Conservation (phyloP, 352 stramenopile genomes). For the Globisporangium cylindrosporum region DNA sequence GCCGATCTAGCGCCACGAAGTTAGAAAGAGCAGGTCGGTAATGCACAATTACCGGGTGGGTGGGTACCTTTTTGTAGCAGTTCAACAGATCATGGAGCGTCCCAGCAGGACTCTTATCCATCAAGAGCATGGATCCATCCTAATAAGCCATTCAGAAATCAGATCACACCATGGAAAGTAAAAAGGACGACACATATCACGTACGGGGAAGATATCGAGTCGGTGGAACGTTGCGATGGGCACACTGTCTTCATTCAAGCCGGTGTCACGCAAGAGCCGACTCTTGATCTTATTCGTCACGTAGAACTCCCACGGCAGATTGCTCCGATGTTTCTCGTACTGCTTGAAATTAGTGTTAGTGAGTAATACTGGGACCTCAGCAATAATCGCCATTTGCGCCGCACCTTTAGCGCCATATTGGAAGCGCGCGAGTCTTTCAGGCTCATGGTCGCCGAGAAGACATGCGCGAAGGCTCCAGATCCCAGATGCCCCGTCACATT, state of each 20-base stretch:
- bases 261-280: conserved; percentile 25
- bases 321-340: conserved; percentile 67
- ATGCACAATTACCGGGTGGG: neutral
- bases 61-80: conserved; percentile 57
- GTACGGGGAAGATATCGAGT: conserved; percentile 64
- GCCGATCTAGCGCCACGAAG: conserved; percentile 29
- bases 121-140: conserved; percentile 76
- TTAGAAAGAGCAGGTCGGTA: conserved; percentile 1
- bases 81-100: conserved; percentile 82
- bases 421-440: conserved; percentile 20
- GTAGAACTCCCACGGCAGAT: conserved; percentile 82
- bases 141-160: conserved; percentile 17
- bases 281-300: conserved; percentile 54
- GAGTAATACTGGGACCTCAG: neutral
- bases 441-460: conserved; percentile 55
- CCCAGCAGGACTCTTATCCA: conserved; percentile 62
- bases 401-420: conserved; percentile 68
- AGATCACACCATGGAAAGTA: conserved; percentile 4
- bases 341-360: conserved; percentile 18
- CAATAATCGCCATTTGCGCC: neutral
- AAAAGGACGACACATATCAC: conserved; percentile 1
- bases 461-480: conserved; percentile 70
- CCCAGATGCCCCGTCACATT: conserved; percentile 60
- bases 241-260: conserved; percentile 22
- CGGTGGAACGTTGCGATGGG: conserved; percentile 41